These are phyloP conservation scores for Calonectria fujianensis DNA, from an alignment of 2,329 filamentous ascomycete genomes.

Conservation along the genomic window DNA sequence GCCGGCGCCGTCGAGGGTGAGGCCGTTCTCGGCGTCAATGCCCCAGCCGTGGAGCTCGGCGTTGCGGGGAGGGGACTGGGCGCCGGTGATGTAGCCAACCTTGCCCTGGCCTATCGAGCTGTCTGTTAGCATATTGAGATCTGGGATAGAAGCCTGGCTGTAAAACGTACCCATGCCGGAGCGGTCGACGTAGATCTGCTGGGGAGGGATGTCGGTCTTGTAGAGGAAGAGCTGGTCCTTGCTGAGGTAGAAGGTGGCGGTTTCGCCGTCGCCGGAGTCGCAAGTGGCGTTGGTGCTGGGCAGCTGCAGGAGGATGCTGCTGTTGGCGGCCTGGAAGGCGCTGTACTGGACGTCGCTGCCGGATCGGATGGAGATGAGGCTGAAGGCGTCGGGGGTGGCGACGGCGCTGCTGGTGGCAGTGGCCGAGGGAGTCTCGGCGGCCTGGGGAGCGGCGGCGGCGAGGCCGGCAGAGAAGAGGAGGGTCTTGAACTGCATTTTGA, in stretches of 20 bases:
- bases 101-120: constrained; percentile 68
- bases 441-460: constrained; percentile 24
- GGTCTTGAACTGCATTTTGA: constrained; percentile 52
- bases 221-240: constrained; percentile 70
- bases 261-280: constrained; percentile 61
- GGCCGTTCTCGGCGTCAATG: constrained; percentile 64
- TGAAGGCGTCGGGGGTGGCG: constrained; percentile 54
- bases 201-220: constrained; percentile 60
- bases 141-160: too few species aligned
- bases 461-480: constrained; percentile 46
- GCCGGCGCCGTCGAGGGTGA: constrained; percentile 66
- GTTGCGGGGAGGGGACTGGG: constrained; percentile 61
- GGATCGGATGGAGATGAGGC: constrained; percentile 69
- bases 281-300: constrained; percentile 71
- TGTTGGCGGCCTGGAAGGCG: constrained; percentile 65
- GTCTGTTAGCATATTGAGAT: constrained; percentile 6
- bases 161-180: constrained; percentile 73
- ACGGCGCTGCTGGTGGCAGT: constrained; percentile 15
- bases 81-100: constrained; percentile 71
- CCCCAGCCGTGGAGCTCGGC: constrained; percentile 68
- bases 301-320: constrained; percentile 66
- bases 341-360: constrained; percentile 69
- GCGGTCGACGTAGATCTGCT: constrained; percentile 73
- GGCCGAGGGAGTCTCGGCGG: background rate
- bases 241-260: constrained; percentile 69